Evolutionary conservation across 2,329 filamentous ascomycete species (phyloP), one percentile per base, ranked within the genome.

Genomic region (Thelonectria olida): DNA sequence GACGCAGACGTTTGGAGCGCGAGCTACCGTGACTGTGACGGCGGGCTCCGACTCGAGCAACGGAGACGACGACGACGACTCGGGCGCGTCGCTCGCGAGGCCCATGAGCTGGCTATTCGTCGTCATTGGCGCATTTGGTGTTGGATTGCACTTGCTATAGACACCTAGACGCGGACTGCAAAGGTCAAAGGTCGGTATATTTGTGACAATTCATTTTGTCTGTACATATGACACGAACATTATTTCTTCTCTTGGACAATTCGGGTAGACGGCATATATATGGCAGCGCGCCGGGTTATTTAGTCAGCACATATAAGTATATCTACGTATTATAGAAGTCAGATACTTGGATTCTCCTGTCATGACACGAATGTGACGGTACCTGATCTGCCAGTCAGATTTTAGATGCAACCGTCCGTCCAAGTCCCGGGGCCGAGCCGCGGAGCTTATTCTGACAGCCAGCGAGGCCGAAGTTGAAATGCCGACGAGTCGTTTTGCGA

Each of bases 71-170:
- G 64, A 63, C 36, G 48, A 63, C 23, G 61, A 63, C 28, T 61
- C 59, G 2, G 70, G 65, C 13, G 68, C 69, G 2, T 60, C 61
- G 61, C 61, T 66, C 22, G 44, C 49, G 13, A 12, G 34, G 23
- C 54, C 70, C 7, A 17, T 70, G n/a, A 20, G 65, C 47, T 65
- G 65, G 64, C 27, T 67, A 4, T 62, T 72, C 44, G 65, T 54
- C 1, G 56, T 64, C 1, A 19, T 67, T 13, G 68, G 68, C 12
- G 70, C 65, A 1, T 66, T 72, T 51, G 66, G 58, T 22, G 23
- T 72, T 3, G 70, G 70, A 31, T 50, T 54, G 47, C 72, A 72
- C 51, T n/a, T 72, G 60, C n/a, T 71, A 48, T 72, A 72, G 54
- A 57, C 31, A 2, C 3, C 19, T n/a, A 20, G 10, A 23, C n/a